Evolutionary conservation across 148 eudicot genomes (phyloP).

Genomic region (Rheum nobile): DNA sequence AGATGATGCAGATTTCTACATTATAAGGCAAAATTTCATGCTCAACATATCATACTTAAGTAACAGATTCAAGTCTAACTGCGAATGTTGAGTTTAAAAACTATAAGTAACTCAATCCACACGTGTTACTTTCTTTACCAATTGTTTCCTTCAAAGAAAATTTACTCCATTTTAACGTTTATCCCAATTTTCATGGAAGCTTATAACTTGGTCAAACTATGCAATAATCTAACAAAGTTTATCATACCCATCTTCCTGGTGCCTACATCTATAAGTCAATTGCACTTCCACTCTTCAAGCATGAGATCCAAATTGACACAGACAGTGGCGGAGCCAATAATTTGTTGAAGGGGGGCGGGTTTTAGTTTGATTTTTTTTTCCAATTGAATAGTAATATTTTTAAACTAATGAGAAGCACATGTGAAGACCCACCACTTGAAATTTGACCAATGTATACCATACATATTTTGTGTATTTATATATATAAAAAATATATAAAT

Average conservation of each 20-base stretch:
- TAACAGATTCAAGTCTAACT: neutral
- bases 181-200: neutral
- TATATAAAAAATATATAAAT: too few relatives aligned
- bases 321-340: too few relatives aligned
- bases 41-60: neutral
- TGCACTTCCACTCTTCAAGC: neutral
- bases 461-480: too few relatives aligned
- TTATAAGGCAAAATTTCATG: neutral
- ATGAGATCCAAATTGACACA: neutral
- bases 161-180: neutral
- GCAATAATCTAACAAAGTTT: neutral
- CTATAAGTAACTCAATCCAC: neutral
- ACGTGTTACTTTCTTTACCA: neutral
- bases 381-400: too few relatives aligned
- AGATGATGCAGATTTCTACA: neutral
- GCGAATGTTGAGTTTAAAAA: neutral
- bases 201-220: neutral
- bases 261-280: neutral
- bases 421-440: too few relatives aligned
- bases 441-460: too few relatives aligned
- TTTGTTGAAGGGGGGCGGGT: too few relatives aligned
- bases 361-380: too few relatives aligned
- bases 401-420: too few relatives aligned
- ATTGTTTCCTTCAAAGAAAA: neutral
- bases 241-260: neutral